phyloP scores from a whole-genome alignment of 345 rosid genomes.

The Moringa oleifera region DNA sequence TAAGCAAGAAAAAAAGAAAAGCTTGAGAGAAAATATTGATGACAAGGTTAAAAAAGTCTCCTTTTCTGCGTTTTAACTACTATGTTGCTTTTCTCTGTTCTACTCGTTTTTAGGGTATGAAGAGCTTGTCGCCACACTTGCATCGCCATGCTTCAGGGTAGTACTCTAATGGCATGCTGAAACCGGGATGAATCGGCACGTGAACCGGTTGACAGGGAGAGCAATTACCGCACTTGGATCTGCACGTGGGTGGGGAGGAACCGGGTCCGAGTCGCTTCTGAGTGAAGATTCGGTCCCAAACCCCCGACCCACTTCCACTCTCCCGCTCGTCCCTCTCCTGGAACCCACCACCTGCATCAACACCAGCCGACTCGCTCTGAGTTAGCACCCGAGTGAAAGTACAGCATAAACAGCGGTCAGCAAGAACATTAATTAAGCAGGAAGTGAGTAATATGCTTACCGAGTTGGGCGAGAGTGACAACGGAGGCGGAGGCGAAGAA shows the following conservation, averaged over 20 bases:
- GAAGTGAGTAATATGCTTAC: constrained; percentile 14
- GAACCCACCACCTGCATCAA: constrained; percentile 26
- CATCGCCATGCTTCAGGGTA: constrained; percentile 99
- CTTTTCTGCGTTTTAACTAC: background rate
- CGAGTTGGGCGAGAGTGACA: constrained; percentile 23
- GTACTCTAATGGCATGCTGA: constrained; percentile 67
- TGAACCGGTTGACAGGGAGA: constrained; percentile 83
- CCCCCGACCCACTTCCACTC: constrained; percentile 22
- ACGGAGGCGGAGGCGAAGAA: constrained; percentile 41
- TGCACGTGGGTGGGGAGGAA: constrained; percentile 81
- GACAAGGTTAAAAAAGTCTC: too few relatives aligned
- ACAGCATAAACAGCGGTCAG: constrained; percentile 11
- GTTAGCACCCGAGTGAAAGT: constrained; percentile 10
- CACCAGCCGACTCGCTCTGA: background rate
- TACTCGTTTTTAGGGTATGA: constrained; percentile 47
- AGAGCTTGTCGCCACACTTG: constrained; percentile 78
- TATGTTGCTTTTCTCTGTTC: background rate
- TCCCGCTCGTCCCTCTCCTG: constrained; percentile 28
- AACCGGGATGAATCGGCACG: constrained; percentile 79
- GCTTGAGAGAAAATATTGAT: too few relatives aligned
- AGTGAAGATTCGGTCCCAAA: constrained; percentile 17
- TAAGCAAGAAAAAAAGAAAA: too few relatives aligned
- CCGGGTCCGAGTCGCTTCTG: constrained; percentile 60
- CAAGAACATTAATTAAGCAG: background rate
- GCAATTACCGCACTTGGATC: constrained; percentile 82